Evolutionary conservation across 495 filamentous ascomycete genomes (phyloP).

Genomic region (Polyplosphaeria fusca): DNA sequence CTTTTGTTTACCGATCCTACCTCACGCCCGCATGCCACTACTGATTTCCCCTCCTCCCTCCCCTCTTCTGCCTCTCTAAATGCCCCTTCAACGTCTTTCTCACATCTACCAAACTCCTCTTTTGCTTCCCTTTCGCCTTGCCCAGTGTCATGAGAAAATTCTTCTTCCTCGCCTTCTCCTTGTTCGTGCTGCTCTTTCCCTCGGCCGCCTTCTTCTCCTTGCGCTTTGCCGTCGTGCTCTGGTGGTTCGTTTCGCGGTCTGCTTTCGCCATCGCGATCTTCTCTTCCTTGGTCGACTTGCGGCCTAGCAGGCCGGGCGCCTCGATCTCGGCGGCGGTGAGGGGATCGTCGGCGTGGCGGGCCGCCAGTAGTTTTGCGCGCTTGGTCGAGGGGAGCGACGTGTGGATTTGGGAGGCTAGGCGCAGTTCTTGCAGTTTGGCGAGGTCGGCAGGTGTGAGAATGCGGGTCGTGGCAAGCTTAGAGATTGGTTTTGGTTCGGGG

Average conservation of each 20-base stretch:
- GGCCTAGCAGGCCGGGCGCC: slow-evolving; percentile 62
- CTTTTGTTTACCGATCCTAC: too few relatives aligned
- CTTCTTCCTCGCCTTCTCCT: slow-evolving; percentile 94
- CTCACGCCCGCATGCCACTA: neutral
- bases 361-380: slow-evolving; percentile 42
- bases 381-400: slow-evolving; percentile 52
- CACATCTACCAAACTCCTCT: slow-evolving; percentile 83
- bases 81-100: slow-evolving; percentile 75
- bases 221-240: slow-evolving; percentile 72
- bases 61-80: slow-evolving; percentile 75
- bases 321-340: slow-evolving; percentile 86
- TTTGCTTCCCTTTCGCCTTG: slow-evolving; percentile 89
- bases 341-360: slow-evolving; percentile 72
- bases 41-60: slow-evolving; percentile 74
- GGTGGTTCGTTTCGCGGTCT: slow-evolving; percentile 72
- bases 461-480: slow-evolving; percentile 74
- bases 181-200: slow-evolving; percentile 94
- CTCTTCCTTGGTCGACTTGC: slow-evolving; percentile 73
- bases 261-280: slow-evolving; percentile 73
- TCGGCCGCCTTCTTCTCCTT: slow-evolving; percentile 80
- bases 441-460: slow-evolving; percentile 92
- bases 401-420: slow-evolving; percentile 64
- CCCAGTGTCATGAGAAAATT: slow-evolving; percentile 97
- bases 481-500: slow-evolving; percentile 42
- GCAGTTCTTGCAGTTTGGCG: slow-evolving; percentile 85